These are phyloP conservation scores for Trichoderma erinaceum DNA, from an alignment of 495 filamentous ascomycete genomes.

Conservation along the genomic window DNA sequence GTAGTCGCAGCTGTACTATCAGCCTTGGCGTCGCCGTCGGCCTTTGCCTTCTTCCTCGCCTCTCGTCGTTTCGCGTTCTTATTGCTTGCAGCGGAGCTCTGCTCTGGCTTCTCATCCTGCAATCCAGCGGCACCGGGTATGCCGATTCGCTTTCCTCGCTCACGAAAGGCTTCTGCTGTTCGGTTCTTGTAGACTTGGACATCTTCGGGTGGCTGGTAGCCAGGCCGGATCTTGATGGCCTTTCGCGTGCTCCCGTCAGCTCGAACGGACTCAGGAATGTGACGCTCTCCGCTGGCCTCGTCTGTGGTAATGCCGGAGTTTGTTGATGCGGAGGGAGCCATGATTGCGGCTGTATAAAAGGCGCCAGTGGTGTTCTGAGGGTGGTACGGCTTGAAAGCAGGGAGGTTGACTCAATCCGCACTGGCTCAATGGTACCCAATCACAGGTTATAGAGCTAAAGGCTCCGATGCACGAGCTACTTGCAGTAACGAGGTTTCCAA, in stretches of 20 bases:
- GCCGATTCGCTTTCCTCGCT: conserved; percentile 59
- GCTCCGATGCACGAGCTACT: too few relatives aligned
- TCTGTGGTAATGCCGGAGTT: conserved; percentile 71
- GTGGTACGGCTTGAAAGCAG: too few relatives aligned
- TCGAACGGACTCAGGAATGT: conserved; percentile 80
- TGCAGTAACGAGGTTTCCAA: too few relatives aligned
- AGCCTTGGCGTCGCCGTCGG: conserved; percentile 34
- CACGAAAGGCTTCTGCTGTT: conserved; percentile 80
- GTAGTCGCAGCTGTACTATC: conserved; percentile 28
- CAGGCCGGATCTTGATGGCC: conserved; percentile 88
- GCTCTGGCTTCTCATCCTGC: conserved; percentile 46
- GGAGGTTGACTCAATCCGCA: too few relatives aligned
- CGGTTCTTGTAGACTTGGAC: conserved; percentile 94
- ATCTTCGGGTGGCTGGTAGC: conserved; percentile 93
- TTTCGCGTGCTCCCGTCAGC: conserved; percentile 82
- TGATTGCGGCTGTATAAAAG: background rate
- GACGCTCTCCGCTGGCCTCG: conserved; percentile 64
- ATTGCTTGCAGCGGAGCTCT: conserved; percentile 51
- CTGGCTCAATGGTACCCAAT: too few relatives aligned
- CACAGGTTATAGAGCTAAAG: too few relatives aligned
- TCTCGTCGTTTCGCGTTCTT: conserved; percentile 95
- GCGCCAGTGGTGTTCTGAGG: background rate
- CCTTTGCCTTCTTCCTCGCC: conserved; percentile 81
- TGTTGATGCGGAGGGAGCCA: conserved; percentile 14
- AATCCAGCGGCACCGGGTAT: conserved; percentile 73